Evolutionary conservation across 208 protist genomes (phyloP), one percentile per base, ranked within the genome.

Genomic region (Jaenimonas drosophilae): DNA sequence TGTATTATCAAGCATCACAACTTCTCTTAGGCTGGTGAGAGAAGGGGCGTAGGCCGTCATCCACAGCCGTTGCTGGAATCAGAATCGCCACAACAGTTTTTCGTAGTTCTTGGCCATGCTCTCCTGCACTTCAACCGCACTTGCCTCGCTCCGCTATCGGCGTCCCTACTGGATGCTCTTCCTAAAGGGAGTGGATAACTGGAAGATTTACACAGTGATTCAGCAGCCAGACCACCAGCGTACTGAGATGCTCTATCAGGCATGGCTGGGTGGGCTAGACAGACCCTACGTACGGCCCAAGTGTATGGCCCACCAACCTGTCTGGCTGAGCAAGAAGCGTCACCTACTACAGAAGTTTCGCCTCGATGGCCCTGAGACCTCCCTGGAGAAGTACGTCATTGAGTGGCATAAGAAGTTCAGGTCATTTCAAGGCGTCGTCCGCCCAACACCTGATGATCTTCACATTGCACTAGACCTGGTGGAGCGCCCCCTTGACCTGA

Each of bases 161-260:
- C 57, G 70, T n/a, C 70, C 70, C 28, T 78, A 78, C 32, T 78
- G 70, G 70, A 95, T 95, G 87, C 75, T 95, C 7, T 90, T 91
- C 53, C 69, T 94, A 2, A 87, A 91, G 24, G 70, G 68, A 38
- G 76, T 75, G n/a, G 82, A 94, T 54, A 90, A 94, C 63, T 94
- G 86, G 82, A 76, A 75, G 49, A 91, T 94, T 32, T 94, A 94
- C 67, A 94, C 86, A 2, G 81, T 90, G 37, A 90, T 91, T 28
- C 79, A 91, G 58, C 79, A 94, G 66, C 79, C 86, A 1, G 86
- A 91, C 32, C 81, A 91, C 53, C 81, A 94, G 54, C 81, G 86
- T 32, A 94, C 81, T 16, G 86, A 94, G 62, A 94, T 94, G 86
- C 59, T 91, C 36, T 94, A 94, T 54, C 86, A 94, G 74, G 79